Evolutionary conservation across 768 basidiomycete genomes (phyloP), one percentile per base, ranked within the genome.

Genomic region (Cystofilobasidium macerans): DNA sequence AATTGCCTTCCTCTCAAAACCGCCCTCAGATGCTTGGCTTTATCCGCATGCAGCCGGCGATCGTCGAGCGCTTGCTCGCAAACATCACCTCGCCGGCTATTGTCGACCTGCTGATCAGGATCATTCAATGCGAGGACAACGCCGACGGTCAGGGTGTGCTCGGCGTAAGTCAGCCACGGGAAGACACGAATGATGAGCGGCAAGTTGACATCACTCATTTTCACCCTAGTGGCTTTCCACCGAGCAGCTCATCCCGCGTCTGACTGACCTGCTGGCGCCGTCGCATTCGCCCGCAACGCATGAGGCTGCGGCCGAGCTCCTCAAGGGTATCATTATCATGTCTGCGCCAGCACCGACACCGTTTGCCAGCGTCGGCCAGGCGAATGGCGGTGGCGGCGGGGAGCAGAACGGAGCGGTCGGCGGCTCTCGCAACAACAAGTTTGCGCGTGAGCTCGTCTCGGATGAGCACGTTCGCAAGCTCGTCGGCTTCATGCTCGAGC

Each of bases 291-390:
- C 84, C 40, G 85, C 89, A 65, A 83, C 87, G 63, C 95, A 98
- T 76, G 80, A 83, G 11, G 85, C 90, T 65, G 88, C 90, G 36
- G 82, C 90, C 0, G 95, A 99, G 65, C 81, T 97, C 62, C 84
- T 98, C 72, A 94, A 94, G 75, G 86, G 86, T 58, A 91, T 98
- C 69, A 92, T 99, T 69, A 87, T 89, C 42, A 86, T 95, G 81
- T 89, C 91, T 40, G 86, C 91, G 1, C 89, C 89, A 8, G 87
- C 90, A 0, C 87, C 88, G 3, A 85, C 83, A 84, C 63, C 88
- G 81, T 74, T 64, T 81, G 85, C 51, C 83, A 86, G 72, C 82
- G 83, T 57, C 77, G 86, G 54, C 81, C 86, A 70, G 24, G 67
- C 60, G 70, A 75, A 64, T 71, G 73, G 68, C 69, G 47, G 35